A percentile compares a stretch with the other conserved stretches of the same genome.
Conservation (phyloP, 192 early-diverging fungal species). For the Phlyctochytrium bullatum region DNA sequence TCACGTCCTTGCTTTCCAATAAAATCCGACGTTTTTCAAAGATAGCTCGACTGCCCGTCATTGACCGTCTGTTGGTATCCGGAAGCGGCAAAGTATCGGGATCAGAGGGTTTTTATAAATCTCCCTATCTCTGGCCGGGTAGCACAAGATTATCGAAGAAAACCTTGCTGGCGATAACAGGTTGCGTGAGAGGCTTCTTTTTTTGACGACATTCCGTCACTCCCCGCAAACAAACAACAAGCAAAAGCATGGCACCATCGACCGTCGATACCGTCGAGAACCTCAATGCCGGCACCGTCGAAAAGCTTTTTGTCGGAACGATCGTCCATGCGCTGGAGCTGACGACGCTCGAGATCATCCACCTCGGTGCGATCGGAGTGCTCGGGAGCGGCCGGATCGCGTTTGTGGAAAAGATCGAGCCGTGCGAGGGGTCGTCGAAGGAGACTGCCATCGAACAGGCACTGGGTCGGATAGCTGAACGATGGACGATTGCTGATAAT, state of each 20-base stretch:
- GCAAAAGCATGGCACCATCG: not conserved
- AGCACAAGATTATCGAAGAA: not conserved
- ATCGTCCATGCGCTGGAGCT: constrained; percentile 66
- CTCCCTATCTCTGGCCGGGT: not conserved
- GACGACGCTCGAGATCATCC: constrained; percentile 63
- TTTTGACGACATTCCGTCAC: too few relatives aligned
- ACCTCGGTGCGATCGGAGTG: constrained; percentile 66
- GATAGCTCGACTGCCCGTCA: not conserved
- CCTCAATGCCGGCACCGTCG: not conserved
- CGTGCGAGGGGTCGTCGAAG: too few relatives aligned
- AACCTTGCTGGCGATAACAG: not conserved
- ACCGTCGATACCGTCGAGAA: not conserved
- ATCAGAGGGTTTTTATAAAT: not conserved
- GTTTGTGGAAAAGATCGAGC: constrained; percentile 39
- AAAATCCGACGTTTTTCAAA: too few relatives aligned
- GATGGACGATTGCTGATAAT: not conserved
- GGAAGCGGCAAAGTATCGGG: not conserved
- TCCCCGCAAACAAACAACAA: not conserved
- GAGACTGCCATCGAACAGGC: not conserved
- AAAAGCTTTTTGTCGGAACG: constrained; percentile 43
- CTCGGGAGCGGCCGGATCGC: constrained; percentile 61
- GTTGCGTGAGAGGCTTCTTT: too few relatives aligned
- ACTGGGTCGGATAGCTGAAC: not conserved
- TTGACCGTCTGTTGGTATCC: constrained; percentile 2
- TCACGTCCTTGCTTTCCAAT: too few relatives aligned